Evolutionary conservation across 2,329 filamentous ascomycete genomes (phyloP), one percentile per base, ranked within the genome.

Genomic region (Nothomitra cinnamomea): DNA sequence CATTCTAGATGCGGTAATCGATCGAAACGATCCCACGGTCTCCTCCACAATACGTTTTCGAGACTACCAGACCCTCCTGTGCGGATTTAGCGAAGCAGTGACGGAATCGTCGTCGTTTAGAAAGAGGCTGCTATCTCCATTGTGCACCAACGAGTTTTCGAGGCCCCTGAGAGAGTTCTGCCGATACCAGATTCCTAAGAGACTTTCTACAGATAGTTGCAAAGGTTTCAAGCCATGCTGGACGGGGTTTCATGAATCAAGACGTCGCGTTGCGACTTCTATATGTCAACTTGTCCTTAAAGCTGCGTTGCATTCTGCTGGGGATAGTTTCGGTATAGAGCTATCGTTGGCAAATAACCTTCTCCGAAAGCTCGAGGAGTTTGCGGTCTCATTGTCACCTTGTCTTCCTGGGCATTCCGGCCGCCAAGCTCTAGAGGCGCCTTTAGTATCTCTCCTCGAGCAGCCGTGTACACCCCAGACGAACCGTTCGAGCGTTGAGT

Each of bases 401-500:
- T 47, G 50, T 15, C 32, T 35, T 32, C n/a, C 50, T 4, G 21
- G 25, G 15, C 48, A 51, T 24, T 7, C 51, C 15, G 51, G 54
- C 6, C 49, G 59, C 53, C 53, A 32, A 6, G 55, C 58, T 17
- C 43, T 60, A 13, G 38, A 41, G 13, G 54, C 60, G 19, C 55
- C 60, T 24, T 53, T 63, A 25, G 53, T 60, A 45, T 61, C 60
- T 0, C 55, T 70, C 15, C 57, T 71, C 24, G 62, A 67, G 52
- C 64, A 67, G 56, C 60, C 65, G 52, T 63, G 62, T 40, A 72
- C 71, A 22, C 65, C 69, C 54, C 57, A 59, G 49, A 58, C 15
- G 61, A 19, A 55, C 40, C 56, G 51, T 22, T 57, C 64, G 42
- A 64, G 65, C 38, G 62, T 66, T 28, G 67, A 77, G 56, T 81